phyloP scores from a whole-genome alignment of 2,329 filamentous ascomycete species.

The Apiospora malaysiana region DNA sequence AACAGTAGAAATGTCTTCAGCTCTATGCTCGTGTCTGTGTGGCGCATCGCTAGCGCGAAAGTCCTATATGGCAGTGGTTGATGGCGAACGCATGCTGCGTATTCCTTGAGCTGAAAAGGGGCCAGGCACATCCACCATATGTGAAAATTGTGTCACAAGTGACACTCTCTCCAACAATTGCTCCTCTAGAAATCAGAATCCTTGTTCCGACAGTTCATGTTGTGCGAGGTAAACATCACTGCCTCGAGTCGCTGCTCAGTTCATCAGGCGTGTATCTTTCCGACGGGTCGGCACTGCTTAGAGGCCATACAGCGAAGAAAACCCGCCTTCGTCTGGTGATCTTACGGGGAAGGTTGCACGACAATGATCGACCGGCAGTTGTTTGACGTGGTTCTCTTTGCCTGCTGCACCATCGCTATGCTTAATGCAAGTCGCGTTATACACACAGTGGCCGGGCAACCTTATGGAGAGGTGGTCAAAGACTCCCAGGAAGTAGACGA shows the following conservation, averaged over 20 bases:
- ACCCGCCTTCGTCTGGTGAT: conserved; percentile 41
- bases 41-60: not conserved
- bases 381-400: conserved; percentile 43
- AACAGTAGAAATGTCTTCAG: not conserved
- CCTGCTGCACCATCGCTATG: conserved; percentile 44
- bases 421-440: conserved; percentile 54
- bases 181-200: conserved; percentile 50
- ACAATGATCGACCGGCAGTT: conserved; percentile 69
- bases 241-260: not conserved
- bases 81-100: not conserved
- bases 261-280: conserved; percentile 46
- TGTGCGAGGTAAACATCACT: conserved; percentile 51
- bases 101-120: conserved; percentile 52
- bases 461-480: not conserved
- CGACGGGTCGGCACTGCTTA: conserved; percentile 45
- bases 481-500: not conserved
- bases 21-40: too few relatives aligned
- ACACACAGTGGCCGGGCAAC: conserved; percentile 44
- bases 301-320: conserved; percentile 69
- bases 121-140: conserved; percentile 27
- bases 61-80: not conserved
- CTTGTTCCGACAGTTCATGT: conserved; percentile 43
- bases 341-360: conserved; percentile 53
- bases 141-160: not conserved
- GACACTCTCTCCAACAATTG: not conserved